Evolutionary conservation across 2,329 filamentous ascomycete genomes (phyloP), one percentile per base, ranked within the genome.

Genomic region (Neofusicoccum kwambonambiense): DNA sequence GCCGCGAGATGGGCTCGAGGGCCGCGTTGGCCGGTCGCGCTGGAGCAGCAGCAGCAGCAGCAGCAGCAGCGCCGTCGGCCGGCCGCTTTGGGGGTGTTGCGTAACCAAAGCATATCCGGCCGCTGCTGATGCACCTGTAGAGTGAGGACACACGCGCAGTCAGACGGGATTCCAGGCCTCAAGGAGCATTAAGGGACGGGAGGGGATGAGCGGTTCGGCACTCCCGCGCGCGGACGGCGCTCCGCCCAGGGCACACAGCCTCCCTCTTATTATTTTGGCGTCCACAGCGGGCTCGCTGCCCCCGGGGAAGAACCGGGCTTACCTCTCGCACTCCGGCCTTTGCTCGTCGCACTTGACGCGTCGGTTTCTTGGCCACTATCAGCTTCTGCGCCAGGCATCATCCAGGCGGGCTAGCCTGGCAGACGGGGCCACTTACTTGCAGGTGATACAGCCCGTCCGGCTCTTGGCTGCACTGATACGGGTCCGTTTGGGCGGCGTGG

Each of bases 301-400:
- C 37, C 50, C 56, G 41, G 56, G 19, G 12, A 45, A 37, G 42
- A 27, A 22, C 11, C n/a, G 44, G 42, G 17, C 42, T 60, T 47
- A 60, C 13, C 80, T 79, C 58, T 81, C 77, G 64, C 77, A 79
- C 50, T 72, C 71, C 11, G 78, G 78, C 27, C 71, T 71, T 4
- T 67, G 68, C 67, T 81, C 78, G 56, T 81, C 79, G 51, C 73
- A 75, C 57, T 75, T 76, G 19, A 75, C 69, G 47, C 70, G 70
- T 13, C 72, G 71, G 15, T 67, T 66, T 63, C 73, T 74, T 50
- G 35, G 35, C 51, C 11, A 31, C 9, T 35, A 19, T 60, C 39
- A 64, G 35, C 56, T 27, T 13, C 17, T 22, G 19, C 34, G 49
- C n/a, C 34, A 64, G 17, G 51, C 56, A 35, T 39, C 6, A 27